These are phyloP conservation scores for Coprinopsis marcescibilis DNA, from an alignment of 768 basidiomycete genomes.

Conservation along the genomic window DNA sequence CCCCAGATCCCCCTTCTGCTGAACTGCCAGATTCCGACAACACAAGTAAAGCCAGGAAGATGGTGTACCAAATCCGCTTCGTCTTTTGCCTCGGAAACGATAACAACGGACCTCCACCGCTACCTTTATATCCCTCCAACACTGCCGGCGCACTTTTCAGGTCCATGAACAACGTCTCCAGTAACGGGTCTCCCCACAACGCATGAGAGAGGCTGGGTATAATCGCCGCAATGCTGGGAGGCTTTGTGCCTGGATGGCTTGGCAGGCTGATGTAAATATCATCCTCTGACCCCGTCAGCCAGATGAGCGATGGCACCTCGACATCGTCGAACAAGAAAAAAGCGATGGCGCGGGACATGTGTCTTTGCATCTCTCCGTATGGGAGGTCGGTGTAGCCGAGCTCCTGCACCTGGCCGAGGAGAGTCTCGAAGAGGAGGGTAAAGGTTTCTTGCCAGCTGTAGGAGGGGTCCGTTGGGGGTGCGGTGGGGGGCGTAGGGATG, in stretches of 20 bases:
- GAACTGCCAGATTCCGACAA: conserved; percentile 29
- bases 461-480: conserved; percentile 29
- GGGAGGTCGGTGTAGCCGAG: conserved; percentile 24
- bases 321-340: conserved; percentile 75
- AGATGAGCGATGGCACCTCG: conserved; percentile 61
- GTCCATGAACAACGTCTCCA: conserved; percentile 61
- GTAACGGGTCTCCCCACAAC: conserved; percentile 72
- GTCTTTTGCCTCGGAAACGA: conserved; percentile 64
- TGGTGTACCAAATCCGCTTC: conserved; percentile 71
- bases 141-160: conserved; percentile 31
- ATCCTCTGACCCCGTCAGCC: conserved; percentile 55
- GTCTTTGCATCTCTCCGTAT: conserved; percentile 38
- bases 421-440: conserved; percentile 37
- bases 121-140: conserved; percentile 51
- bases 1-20: not conserved
- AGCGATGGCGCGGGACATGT: conserved; percentile 65
- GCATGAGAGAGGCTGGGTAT: conserved; percentile 48
- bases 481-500: conserved; percentile 29
- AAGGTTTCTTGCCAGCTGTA: conserved; percentile 80
- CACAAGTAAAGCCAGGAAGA: conserved; percentile 56
- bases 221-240: conserved; percentile 36
- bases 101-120: conserved; percentile 44
- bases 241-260: conserved; percentile 12
- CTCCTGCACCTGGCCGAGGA: conserved; percentile 11
- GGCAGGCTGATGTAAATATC: conserved; percentile 48